These are phyloP conservation scores for Hemileccinum rubropunctum DNA, from an alignment of 768 basidiomycete species.

Conservation along the genomic window DNA sequence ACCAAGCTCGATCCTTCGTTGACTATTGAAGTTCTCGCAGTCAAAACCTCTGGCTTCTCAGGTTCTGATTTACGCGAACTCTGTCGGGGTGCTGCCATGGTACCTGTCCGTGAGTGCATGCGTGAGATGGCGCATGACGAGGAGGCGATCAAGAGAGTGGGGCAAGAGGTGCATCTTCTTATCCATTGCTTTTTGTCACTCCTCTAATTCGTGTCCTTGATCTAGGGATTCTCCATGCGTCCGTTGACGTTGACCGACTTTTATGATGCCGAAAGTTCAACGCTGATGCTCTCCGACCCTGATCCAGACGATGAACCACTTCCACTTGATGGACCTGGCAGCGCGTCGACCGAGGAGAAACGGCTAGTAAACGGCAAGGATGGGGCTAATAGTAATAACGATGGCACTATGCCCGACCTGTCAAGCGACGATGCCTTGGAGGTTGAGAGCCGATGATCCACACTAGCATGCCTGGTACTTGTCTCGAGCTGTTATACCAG, in stretches of 20 bases:
- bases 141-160: slow-evolving; percentile 45
- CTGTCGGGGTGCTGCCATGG: slow-evolving; percentile 93
- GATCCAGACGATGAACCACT: slow-evolving; percentile 31
- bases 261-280: slow-evolving; percentile 38
- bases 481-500: background rate
- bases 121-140: slow-evolving; percentile 46
- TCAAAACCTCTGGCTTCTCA: slow-evolving; percentile 69
- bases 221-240: slow-evolving; percentile 74
- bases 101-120: slow-evolving; percentile 84
- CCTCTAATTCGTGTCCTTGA: background rate
- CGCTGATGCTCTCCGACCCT: slow-evolving; percentile 20
- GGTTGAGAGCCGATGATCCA: slow-evolving; percentile 5
- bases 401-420: background rate
- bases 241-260: slow-evolving; percentile 74
- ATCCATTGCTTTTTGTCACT: background rate
- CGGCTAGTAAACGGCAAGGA: slow-evolving; percentile 4
- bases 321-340: background rate
- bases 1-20: slow-evolving; percentile 66
- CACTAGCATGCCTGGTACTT: background rate
- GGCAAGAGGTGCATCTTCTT: slow-evolving; percentile 37
- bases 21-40: slow-evolving; percentile 59
- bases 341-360: background rate
- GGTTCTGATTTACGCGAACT: slow-evolving; percentile 92
- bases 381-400: background rate
- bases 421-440: slow-evolving; percentile 1